Base-by-base conservation (phyloP, 352 stramenopile genomes). In the Paralagenidium karlingii region DNA sequence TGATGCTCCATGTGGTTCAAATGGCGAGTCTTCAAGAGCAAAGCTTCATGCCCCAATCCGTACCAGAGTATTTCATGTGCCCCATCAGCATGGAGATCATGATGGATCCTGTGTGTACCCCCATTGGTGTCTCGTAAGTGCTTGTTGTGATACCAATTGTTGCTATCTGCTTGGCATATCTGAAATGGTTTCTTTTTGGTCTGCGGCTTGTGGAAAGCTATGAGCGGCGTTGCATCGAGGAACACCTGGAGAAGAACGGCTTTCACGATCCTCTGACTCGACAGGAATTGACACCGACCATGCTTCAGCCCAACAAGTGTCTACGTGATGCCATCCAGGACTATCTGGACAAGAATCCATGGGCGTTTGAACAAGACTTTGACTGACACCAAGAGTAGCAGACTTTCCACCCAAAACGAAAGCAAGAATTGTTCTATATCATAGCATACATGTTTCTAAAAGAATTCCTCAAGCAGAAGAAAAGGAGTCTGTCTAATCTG, bases 81-180 rank as follows among this genome's bases (percentile, higher is more conserved):
- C 73, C 76, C 10, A 76, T 89, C 34, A 84, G 68, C 47, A 85
- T 89, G 73, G 76, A 86, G 53, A 59, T 89, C 49, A 87, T 89
- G 73, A 41, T 53, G 1, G 73, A 89, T 38, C 73, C 76, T 1
- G 67, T 89, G 27, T 77, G 58, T 29, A 87, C 76, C 2, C 76
- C 76, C 21, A 89, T 84, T 29, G 76, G 73, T 40, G 53, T 89
- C 30, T 85, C 71, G 64, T 85, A 82, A 37, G 49, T 63, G 28
- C 8, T n/a, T n/a, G n/a, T n/a, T n/a, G n/a, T n/a, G n/a, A n/a
- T n/a, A n/a, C n/a, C n/a, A n/a, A n/a, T n/a, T n/a, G n/a, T n/a
- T 40, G 7, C 12, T 24, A 10, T 28, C n/a, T 7, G 15, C 41
- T 11, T 47, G n/a, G 8, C 15, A 15, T 22, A 8, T n/a, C 18